phyloP scores from a whole-genome alignment of 345 rosid species.

The Brassica incana region DNA sequence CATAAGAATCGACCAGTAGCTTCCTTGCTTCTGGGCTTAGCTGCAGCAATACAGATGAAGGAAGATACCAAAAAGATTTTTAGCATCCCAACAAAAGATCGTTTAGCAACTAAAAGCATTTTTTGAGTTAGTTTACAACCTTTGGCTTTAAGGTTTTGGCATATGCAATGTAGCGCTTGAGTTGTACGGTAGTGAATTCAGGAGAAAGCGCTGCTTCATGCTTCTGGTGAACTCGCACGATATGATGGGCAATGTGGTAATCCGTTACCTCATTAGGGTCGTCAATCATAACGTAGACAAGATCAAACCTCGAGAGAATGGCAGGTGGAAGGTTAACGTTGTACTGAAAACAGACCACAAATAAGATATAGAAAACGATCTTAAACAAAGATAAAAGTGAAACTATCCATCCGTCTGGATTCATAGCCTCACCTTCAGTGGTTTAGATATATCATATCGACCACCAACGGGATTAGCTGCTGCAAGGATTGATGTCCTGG shows the following conservation, averaged over 20 bases:
- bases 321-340: constrained; percentile 97
- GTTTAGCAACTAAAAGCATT: too few species aligned
- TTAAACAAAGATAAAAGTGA: not conserved
- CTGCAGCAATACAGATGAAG: constrained; percentile 43
- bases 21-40: constrained; percentile 79
- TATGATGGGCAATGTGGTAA: constrained; percentile 92
- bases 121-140: constrained; percentile 41
- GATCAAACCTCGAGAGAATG: constrained; percentile 61
- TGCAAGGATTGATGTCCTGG: constrained; percentile 91
- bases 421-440: constrained; percentile 70
- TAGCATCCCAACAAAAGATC: constrained; percentile 5
- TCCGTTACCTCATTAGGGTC: constrained; percentile 19
- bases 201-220: constrained; percentile 87
- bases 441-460: constrained; percentile 89
- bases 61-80: constrained; percentile 19
- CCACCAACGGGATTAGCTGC: constrained; percentile 97
- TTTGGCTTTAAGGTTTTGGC: constrained; percentile 92
- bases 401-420: not conserved
- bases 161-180: constrained; percentile 87
- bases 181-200: constrained; percentile 77
- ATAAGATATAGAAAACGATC: constrained; percentile 14
- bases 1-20: constrained; percentile 83
- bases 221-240: constrained; percentile 92
- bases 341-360: constrained; percentile 51
- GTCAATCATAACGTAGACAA: not conserved